Evolutionary conservation across 192 early-diverging fungal genomes (phyloP), one percentile per base, ranked within the genome.

Genomic region (Bifiguratus adelaidae): DNA sequence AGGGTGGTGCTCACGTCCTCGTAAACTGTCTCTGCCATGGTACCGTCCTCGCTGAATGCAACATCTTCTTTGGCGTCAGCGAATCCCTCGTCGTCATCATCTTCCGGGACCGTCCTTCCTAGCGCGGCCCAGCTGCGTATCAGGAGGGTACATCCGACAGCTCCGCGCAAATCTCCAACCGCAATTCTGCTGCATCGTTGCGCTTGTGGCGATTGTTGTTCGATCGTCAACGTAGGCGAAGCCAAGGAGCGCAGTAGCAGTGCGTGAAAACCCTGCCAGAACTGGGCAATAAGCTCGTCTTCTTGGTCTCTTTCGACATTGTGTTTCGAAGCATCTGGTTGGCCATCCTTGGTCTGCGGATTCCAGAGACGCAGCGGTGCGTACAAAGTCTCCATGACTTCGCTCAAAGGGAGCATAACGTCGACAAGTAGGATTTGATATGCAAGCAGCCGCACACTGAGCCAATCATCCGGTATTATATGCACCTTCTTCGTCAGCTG

Each of bases 81-180:
- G 3, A 53, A 40, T 26, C 34, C 37, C 7, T 40, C 37, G 13
- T 40, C 6, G 7, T 40, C 37, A 5, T 40, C 37, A 15, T 40
- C 37, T 6, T 40, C 37, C 13, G 22, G 7, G 7, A 12, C 47
- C 55, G 25, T 22, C 48, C 41, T 50, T 24, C 61, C 52, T 16
- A 61, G 41, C 18, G 58, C 28, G 4, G 66, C 53, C 83, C 83
- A 86, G 38, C 79, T 61, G 2, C 42, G 50, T 22, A 65, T 49
- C 30, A 86, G 60, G 16, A 77, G 16, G 36, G 67, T 68, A 7
- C 65, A 69, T 13, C 68, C 83, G 16, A 59, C 60, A 16, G 28
- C 48, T 8, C 71, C 78, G 28, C 76, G 69, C 24, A 82, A 67
- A 52, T 83, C 84, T 19, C 75, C 68, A 3, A 66, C 67, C 3